phyloP scores from a whole-genome alignment of 495 filamentous ascomycete genomes.

The Lentithecium fluviatile region DNA sequence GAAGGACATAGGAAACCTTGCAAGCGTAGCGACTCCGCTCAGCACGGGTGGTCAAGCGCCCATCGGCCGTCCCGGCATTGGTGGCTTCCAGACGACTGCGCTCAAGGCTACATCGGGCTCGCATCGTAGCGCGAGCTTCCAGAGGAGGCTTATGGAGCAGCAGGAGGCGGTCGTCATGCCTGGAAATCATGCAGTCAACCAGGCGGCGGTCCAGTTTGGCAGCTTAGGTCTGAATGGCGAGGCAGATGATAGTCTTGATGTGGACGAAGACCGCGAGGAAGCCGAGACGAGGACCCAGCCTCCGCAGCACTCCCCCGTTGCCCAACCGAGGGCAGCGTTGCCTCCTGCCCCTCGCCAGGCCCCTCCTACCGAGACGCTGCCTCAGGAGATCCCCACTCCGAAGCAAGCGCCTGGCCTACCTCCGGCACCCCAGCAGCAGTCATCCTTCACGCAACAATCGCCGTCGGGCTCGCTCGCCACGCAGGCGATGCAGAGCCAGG shows the following conservation, averaged over 20 bases:
- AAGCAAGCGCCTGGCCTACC: constrained; percentile 53
- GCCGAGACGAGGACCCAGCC: constrained; percentile 92
- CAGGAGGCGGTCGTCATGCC: constrained; percentile 98
- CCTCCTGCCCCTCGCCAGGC: constrained; percentile 63
- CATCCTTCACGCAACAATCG: constrained; percentile 47
- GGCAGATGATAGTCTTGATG: constrained; percentile 62
- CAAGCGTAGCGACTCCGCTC: constrained; percentile 56
- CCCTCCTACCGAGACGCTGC: constrained; percentile 29
- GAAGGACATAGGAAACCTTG: constrained; percentile 62
- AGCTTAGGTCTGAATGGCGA: constrained; percentile 87
- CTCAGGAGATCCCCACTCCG: constrained; percentile 40
- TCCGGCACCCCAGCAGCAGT: constrained; percentile 43
- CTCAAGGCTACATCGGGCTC: constrained; percentile 66
- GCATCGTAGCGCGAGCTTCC: constrained; percentile 68
- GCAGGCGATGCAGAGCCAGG: constrained; percentile 46
- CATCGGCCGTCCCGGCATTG: constrained; percentile 59
- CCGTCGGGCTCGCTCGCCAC: constrained; percentile 48
- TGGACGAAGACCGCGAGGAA: constrained; percentile 92
- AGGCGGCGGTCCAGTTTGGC: constrained; percentile 94
- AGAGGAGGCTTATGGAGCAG: constrained; percentile 84
- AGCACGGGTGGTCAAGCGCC: constrained; percentile 55
- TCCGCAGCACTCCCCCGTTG: constrained; percentile 87
- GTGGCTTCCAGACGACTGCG: constrained; percentile 71
- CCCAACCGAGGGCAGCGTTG: constrained; percentile 84
- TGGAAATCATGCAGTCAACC: constrained; percentile 93